Conservation (phyloP, 1,284 basidiomycete genomes). For the Chalciporus piperatoides region DNA sequence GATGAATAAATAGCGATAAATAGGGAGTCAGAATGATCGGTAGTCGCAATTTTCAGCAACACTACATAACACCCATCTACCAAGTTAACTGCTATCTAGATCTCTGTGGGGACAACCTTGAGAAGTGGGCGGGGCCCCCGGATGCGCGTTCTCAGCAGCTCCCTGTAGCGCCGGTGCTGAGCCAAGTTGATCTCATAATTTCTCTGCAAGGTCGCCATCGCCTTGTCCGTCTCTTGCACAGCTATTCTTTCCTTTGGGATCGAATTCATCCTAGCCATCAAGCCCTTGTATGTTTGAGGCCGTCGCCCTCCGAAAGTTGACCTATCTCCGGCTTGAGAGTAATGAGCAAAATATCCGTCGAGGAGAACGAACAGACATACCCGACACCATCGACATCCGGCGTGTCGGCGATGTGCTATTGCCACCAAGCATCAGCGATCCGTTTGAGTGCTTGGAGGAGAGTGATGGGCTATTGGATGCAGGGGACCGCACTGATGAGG, state of each 20-base stretch:
- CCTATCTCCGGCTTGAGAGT: not conserved
- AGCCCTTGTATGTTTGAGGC: not conserved
- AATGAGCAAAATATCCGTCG: not conserved
- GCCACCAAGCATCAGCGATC: slow-evolving; percentile 6
- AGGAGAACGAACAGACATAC: not conserved
- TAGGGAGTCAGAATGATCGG: not conserved
- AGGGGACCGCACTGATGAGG: slow-evolving; percentile 1
- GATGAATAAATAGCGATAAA: slow-evolving; percentile 8
- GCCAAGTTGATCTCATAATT: not conserved
- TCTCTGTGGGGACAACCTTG: not conserved
- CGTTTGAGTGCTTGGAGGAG: not conserved
- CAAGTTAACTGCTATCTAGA: not conserved
- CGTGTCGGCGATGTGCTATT: slow-evolving; percentile 7
- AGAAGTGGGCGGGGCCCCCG: slow-evolving; percentile 10
- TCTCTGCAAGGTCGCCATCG: not conserved
- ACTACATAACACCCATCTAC: not conserved
- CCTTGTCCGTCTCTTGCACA: not conserved
- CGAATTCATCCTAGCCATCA: not conserved
- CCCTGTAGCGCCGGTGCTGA: not conserved
- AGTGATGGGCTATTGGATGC: not conserved
- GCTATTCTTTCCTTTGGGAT: not conserved
- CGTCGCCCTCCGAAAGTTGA: not conserved
- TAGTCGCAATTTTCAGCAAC: not conserved
- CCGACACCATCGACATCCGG: slow-evolving; percentile 3
- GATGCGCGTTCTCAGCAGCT: not conserved